Base-by-base conservation (phyloP, 805 yeast genomes). In the Barnettozyma botsteinii region DNA sequence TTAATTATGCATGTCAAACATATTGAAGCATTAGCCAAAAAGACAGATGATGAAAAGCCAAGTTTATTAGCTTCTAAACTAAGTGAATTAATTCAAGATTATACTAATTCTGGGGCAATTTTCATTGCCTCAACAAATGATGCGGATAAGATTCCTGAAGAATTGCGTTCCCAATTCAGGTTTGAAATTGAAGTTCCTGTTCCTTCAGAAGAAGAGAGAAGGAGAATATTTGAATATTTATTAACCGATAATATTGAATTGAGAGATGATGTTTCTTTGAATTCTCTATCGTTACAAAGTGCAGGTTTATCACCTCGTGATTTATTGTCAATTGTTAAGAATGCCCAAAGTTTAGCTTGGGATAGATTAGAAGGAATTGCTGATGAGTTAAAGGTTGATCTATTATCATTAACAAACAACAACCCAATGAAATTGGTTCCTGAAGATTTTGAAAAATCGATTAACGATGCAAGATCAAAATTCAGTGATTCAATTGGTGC, bases 401-500 rank as follows among this genome's bases (percentile, higher is more conserved):
- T 53, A 43, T 4, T 39, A 31, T 5, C 47, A 41, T 0, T 48
- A 55, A 7, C 42, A 52, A 19, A 50, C 47, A 79, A 81, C 4
- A 87, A 91, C 3, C 41, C 58, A 8, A 54, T 82, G 9, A 66
- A 65, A 22, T 52, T 81, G 31, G 66, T 65, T 0, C 81, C 86
- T 0, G 69, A 60, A 4, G 89, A 84, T 55, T 77, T 85, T 54
- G 81, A 75, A 38, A 64, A 58, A 21, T 81, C 96, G 0, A 85
- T 88, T 38, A 76, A 79, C 41, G 80, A 74, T 41, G 96, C 97
- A 0, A 70, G 98, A 54, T 79, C 77, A 53, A 88, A 85, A 57
- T 89, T 83, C 60, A 83, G 95, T 51, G 96, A 87, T 48, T 84
- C 96, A 0, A 89, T 93, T 42, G 98, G 98, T 7, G 98, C 98